Base-by-base conservation (phyloP, 169 alveolate species). In the Plasmodium inui region DNA sequence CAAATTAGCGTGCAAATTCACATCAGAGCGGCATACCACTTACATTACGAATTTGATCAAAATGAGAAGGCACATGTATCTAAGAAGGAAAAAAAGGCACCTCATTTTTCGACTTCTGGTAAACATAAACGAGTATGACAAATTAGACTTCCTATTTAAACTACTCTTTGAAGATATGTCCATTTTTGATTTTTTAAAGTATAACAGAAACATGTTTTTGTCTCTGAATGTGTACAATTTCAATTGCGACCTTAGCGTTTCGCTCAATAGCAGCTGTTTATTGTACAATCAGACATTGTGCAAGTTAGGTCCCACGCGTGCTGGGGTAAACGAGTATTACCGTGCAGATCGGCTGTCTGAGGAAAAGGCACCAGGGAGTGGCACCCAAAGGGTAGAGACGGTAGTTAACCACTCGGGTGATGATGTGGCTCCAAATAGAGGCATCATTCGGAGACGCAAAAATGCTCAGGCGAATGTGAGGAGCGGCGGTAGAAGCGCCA, bases 91-190 rank as follows among this genome's bases (percentile, higher is more conserved):
- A 39, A 85, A 76, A 76, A 9, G 30, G 28, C 28, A 74, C 41
- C 78, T 85, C 26, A 19, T 85, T 85, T 85, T 73, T 39, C 53
- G 93, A 74, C 41, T 85, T 32, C 73, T 85, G 19, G 78, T 85
- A 85, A 50, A 74, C 61, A 74, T 85, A 74, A 85, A 85, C 61
- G 93, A 85, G 44, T 85, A 85, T 76, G 86, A 53, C 76, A 85
- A 85, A 76, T 74, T 85, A 32, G 12, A 76, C 46, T 85, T 85
- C 79, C 76, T 85, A 50, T 85, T 85, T 76, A 73, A 76, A 44
- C 79, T 61, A 22, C 46, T 85, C 44, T 85, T 85, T 74, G 78
- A 61, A 28, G 17, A 46, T 73, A 55, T 50, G 5, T 30, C 41
- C 14, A 73, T 85, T 32, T 85, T 46, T 12, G 71, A 74, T 46